phyloP scores from a whole-genome alignment of 2,329 filamentous ascomycete species.

The Macrophomina pseudophaseolina region DNA sequence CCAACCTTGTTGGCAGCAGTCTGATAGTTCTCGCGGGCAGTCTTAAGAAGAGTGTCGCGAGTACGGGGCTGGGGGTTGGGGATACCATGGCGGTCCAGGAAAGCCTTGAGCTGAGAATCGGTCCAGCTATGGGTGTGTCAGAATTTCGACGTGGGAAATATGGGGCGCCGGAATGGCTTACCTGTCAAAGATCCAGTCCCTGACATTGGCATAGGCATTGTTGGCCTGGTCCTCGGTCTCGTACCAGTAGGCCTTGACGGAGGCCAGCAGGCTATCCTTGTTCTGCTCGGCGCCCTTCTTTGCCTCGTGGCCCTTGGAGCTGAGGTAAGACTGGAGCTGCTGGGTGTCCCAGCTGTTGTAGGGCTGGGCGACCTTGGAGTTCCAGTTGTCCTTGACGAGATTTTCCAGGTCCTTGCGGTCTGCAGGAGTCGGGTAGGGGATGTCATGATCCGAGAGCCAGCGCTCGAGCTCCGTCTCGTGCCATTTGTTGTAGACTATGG shows the following conservation, averaged over 20 bases:
- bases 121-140: slow-evolving; percentile 70
- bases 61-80: slow-evolving; percentile 86
- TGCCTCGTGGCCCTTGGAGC: slow-evolving; percentile 71
- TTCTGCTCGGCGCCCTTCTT: slow-evolving; percentile 70
- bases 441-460: slow-evolving; percentile 90
- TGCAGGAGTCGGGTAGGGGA: slow-evolving; percentile 87
- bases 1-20: slow-evolving; percentile 73
- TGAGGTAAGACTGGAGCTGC: slow-evolving; percentile 71
- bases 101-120: slow-evolving; percentile 90
- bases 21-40: slow-evolving; percentile 82
- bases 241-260: slow-evolving; percentile 76
- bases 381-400: slow-evolving; percentile 90
- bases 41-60: slow-evolving; percentile 79
- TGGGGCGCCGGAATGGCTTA: slow-evolving; percentile 40
- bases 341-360: slow-evolving; percentile 78
- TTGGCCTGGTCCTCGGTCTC: slow-evolving; percentile 79
- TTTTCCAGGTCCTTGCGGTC: slow-evolving; percentile 95
- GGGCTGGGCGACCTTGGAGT: slow-evolving; percentile 72
- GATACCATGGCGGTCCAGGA: slow-evolving; percentile 86
- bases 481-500: slow-evolving; percentile 94
- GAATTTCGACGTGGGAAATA: slow-evolving; percentile 27
- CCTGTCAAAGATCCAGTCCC: slow-evolving; percentile 91
- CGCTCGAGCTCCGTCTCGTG: slow-evolving; percentile 96
- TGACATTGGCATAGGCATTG: slow-evolving; percentile 72
- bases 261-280: slow-evolving; percentile 70